These are phyloP conservation scores for Moricandia moricandioides DNA, from an alignment of 345 rosid genomes.

Conservation along the genomic window DNA sequence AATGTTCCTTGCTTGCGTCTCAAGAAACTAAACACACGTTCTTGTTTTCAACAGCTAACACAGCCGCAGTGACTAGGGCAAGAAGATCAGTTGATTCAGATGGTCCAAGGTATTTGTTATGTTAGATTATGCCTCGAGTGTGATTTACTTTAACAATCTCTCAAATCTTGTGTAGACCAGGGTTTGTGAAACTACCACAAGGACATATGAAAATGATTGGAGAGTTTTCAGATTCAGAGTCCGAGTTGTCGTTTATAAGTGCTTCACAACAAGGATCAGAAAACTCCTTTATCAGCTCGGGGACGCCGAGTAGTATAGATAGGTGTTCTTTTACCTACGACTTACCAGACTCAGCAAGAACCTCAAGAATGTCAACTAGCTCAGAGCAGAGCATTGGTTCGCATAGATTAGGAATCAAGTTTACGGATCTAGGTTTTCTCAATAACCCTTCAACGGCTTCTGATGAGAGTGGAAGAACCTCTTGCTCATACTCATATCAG, in stretches of 20 bases:
- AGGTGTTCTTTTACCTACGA: not conserved
- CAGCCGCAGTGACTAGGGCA: not conserved
- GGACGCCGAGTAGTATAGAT: not conserved
- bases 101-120: not conserved
- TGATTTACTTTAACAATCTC: not conserved
- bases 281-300: not conserved
- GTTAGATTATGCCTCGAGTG: not conserved
- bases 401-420: not conserved
- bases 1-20: not conserved
- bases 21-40: not conserved
- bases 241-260: not conserved
- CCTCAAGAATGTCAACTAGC: not conserved
- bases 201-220: not conserved
- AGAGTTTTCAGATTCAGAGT: not conserved
- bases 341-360: not conserved
- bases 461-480: not conserved
- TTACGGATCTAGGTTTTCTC: not conserved
- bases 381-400: not conserved
- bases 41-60: not conserved
- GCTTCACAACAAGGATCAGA: not conserved
- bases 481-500: not conserved
- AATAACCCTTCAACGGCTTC: not conserved
- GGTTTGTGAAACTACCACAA: not conserved
- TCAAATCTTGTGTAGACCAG: not conserved
- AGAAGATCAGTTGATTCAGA: not conserved